Conservation (phyloP, 192 early-diverging fungal genomes). For the Linderina pennispora region DNA sequence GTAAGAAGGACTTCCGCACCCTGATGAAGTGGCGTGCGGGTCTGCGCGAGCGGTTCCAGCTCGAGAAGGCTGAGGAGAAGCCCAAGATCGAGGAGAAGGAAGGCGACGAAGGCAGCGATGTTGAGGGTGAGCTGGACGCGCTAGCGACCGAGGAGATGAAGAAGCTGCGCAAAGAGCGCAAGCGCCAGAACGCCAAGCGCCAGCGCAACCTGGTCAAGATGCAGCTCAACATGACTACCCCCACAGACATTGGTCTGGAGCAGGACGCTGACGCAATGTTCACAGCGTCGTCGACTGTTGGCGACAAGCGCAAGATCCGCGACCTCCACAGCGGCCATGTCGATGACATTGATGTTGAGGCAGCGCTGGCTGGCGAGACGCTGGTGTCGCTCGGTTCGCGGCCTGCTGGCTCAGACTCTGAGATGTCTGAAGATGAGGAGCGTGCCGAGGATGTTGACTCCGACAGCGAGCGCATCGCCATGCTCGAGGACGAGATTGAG, state of each 20-base stretch:
- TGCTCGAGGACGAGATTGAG: slow-evolving; percentile 57
- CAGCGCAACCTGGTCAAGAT: slow-evolving; percentile 65
- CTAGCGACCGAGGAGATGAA: slow-evolving; percentile 43
- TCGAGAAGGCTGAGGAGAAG: slow-evolving; percentile 40
- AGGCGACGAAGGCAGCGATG: slow-evolving; percentile 35
- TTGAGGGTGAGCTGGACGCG: slow-evolving; percentile 41
- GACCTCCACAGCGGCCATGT: slow-evolving; percentile 26
- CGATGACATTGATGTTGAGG: slow-evolving; percentile 44
- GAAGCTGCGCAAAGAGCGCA: slow-evolving; percentile 50
- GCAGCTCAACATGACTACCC: slow-evolving; percentile 75
- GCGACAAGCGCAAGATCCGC: slow-evolving; percentile 37
- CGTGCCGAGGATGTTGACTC: slow-evolving; percentile 50
- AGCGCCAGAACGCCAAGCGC: slow-evolving; percentile 63
- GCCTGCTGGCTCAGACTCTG: slow-evolving; percentile 22
- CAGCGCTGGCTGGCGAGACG: slow-evolving; percentile 41
- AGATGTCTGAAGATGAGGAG: slow-evolving; percentile 36
- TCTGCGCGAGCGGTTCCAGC: slow-evolving; percentile 55
- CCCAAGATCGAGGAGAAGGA: slow-evolving; percentile 37
- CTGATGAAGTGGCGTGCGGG: slow-evolving; percentile 85
- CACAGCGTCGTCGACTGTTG: slow-evolving; percentile 41
- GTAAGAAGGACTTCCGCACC: slow-evolving; percentile 88
- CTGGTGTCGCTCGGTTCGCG: slow-evolving; percentile 47
- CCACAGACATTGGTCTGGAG: slow-evolving; percentile 70
- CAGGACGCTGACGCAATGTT: slow-evolving; percentile 59
- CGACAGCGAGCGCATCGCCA: slow-evolving; percentile 49